Evolutionary conservation across 768 basidiomycete species (phyloP).

Genomic region (Termitomyces sp.): DNA sequence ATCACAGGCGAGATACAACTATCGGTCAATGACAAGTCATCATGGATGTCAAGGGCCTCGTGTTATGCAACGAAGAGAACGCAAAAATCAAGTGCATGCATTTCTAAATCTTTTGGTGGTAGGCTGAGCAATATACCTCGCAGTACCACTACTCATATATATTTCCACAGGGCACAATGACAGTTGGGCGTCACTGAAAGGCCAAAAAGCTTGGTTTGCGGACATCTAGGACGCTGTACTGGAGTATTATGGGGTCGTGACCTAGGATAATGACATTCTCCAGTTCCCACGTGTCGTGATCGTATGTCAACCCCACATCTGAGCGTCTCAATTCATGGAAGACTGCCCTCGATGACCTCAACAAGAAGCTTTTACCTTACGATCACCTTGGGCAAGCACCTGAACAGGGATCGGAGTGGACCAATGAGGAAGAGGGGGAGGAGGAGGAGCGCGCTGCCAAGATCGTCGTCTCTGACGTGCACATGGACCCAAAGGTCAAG

Average conservation of each 20-base stretch:
- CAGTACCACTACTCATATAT: background rate
- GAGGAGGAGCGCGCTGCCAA: background rate
- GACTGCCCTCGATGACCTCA: background rate
- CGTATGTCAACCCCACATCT: too few species aligned
- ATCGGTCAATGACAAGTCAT: constrained; percentile 61
- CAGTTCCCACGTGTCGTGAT: background rate
- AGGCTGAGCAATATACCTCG: constrained; percentile 6
- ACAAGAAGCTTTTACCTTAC: background rate
- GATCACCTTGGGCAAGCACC: too few species aligned
- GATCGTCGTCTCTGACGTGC: background rate
- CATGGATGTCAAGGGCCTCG: constrained; percentile 43
- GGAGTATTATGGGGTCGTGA: too few species aligned
- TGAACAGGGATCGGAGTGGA: background rate
- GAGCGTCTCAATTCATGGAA: background rate
- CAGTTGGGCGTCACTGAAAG: constrained; percentile 58
- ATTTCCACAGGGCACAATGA: constrained; percentile 46
- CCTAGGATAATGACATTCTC: too few species aligned
- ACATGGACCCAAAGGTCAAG: too few species aligned
- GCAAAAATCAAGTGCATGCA: constrained; percentile 61
- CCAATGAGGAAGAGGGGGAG: too few species aligned
- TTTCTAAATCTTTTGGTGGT: constrained; percentile 78
- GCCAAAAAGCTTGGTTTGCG: constrained; percentile 50
- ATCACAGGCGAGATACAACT: too few species aligned
- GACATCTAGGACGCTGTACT: constrained; percentile 40
- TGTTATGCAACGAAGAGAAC: constrained; percentile 35